Base-by-base conservation (phyloP, 345 rosid species). In the Hibiscus syriacus region DNA sequence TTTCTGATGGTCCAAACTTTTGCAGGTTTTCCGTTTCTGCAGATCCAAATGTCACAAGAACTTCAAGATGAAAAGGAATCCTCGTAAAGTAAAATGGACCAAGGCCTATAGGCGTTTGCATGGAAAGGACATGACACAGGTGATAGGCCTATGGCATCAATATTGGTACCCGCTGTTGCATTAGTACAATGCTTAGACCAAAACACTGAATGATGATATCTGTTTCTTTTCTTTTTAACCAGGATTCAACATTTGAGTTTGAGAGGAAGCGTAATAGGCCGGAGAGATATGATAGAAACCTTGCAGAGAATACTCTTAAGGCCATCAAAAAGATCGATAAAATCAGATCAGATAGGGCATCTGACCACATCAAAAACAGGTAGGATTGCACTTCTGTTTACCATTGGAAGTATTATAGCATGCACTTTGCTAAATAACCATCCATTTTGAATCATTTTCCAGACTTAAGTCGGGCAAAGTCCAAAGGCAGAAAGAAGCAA, bases 1-100 rank as follows among this genome's bases (percentile, higher is more conserved):
- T 23, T 55, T 60, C 70, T 66, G 22, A 66, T 34, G 1, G 13
- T 4, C 41, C 60, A 20, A 30, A 55, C 30, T 52, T 65, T 49
- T 77, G 83, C 78, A 92, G 98, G 79, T 94, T 43, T 94, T 92
- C 78, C 73, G 90, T 30, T 94, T 94, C 77, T 94, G 95, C 78
- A 79, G 96, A 79, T 92, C 92, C 6, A 86, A 87, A 74, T 89
- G 96, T 77, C 96, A 92, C 75, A 92, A 92, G 77, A 92, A 92
- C 74, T 88, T 92, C 69, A 95, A 95, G 79, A 95, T 92, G 99
- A 95, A 95, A 89, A 92, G 98, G 72, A 95, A 92, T 73, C 99
- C 98, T 5, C 88, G 97, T 46, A 92, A 94, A 70, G 93, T 94
- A 6, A 92, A 92, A 70, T 94, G 98, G 98, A 92, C 98, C 59